Percentiles rank a stretch among this genome's conserved stretches.
Conservation (phyloP, 2,329 filamentous ascomycete genomes). For the Diaporthe destruens region DNA sequence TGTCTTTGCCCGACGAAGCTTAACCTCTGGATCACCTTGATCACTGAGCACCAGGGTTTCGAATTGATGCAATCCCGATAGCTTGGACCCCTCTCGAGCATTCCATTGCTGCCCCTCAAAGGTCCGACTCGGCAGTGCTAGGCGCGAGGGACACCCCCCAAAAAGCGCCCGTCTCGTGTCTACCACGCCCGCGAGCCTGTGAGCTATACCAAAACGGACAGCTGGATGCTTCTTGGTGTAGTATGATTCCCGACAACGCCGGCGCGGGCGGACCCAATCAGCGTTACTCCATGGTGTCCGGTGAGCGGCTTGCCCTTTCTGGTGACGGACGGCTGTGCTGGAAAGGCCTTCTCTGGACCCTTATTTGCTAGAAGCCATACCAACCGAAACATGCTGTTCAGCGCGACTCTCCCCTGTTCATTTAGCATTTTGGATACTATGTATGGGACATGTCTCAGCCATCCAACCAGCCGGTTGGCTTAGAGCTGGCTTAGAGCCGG, state of each 20-base stretch:
- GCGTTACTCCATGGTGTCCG: constrained; percentile 16
- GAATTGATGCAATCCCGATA: constrained; percentile 17
- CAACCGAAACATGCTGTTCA: constrained; percentile 10
- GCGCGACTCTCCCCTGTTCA: constrained; percentile 9
- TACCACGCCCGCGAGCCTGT: constrained; percentile 14
- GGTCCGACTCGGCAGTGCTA: not conserved
- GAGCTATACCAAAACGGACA: constrained; percentile 19
- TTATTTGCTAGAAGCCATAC: constrained; percentile 15
- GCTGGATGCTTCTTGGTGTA: constrained; percentile 9
- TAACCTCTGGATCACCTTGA: not conserved
- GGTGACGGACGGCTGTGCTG: constrained; percentile 13
- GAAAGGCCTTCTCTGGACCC: constrained; percentile 18
- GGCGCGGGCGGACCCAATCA: constrained; percentile 3
- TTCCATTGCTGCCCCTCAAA: constrained; percentile 3
- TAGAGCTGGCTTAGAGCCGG: not conserved
- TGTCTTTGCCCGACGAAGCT: constrained; percentile 12
- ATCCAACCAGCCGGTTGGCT: constrained; percentile 28
- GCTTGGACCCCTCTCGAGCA: constrained; percentile 26
- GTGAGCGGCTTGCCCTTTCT: constrained; percentile 22
- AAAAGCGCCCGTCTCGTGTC: not conserved
- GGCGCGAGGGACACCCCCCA: not conserved
- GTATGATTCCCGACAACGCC: not conserved
- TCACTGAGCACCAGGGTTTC: constrained; percentile 20
- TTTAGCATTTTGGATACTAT: not conserved
- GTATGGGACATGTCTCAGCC: constrained; percentile 29